These are phyloP conservation scores for Yamadazyma mexicana DNA, from an alignment of 1,139 yeast species.

Conservation along the genomic window DNA sequence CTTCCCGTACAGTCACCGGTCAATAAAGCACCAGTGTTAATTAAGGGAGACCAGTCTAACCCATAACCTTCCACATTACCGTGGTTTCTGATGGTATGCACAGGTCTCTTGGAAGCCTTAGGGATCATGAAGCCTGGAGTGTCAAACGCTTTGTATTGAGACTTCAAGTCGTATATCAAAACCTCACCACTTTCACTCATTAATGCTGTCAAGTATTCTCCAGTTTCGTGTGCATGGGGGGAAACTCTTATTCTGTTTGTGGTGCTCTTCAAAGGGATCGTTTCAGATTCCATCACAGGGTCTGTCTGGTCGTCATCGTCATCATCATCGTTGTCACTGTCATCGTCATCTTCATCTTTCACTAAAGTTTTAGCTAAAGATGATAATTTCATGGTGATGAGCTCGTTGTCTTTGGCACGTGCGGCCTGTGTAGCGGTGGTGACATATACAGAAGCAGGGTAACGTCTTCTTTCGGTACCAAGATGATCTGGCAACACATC, in stretches of 20 bases:
- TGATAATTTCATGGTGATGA: slow-evolving; percentile 79
- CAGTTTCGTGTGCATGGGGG: slow-evolving; percentile 73
- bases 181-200: slow-evolving; percentile 93
- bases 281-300: slow-evolving; percentile 85
- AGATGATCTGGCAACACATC: slow-evolving; percentile 84
- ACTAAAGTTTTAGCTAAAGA: slow-evolving; percentile 82
- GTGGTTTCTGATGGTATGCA: slow-evolving; percentile 81
- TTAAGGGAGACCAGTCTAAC: slow-evolving; percentile 91
- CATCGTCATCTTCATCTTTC: slow-evolving; percentile 72
- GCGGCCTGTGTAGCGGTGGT: slow-evolving; percentile 96
- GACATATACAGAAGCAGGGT: slow-evolving; percentile 83
- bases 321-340: slow-evolving; percentile 62
- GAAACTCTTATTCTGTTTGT: slow-evolving; percentile 87
- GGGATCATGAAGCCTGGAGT: slow-evolving; percentile 84
- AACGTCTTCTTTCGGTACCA: slow-evolving; percentile 85
- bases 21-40: slow-evolving; percentile 75
- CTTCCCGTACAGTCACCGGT: slow-evolving; percentile 91
- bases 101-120: slow-evolving; percentile 74
- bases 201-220: slow-evolving; percentile 84
- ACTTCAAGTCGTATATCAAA: slow-evolving; percentile 70
- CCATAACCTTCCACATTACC: slow-evolving; percentile 99
- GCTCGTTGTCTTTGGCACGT: slow-evolving; percentile 81
- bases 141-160: slow-evolving; percentile 82
- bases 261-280: slow-evolving; percentile 73
- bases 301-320: slow-evolving; percentile 62